These are phyloP conservation scores for Lophiotrema nucula DNA, from an alignment of 495 filamentous ascomycete species.

Conservation along the genomic window DNA sequence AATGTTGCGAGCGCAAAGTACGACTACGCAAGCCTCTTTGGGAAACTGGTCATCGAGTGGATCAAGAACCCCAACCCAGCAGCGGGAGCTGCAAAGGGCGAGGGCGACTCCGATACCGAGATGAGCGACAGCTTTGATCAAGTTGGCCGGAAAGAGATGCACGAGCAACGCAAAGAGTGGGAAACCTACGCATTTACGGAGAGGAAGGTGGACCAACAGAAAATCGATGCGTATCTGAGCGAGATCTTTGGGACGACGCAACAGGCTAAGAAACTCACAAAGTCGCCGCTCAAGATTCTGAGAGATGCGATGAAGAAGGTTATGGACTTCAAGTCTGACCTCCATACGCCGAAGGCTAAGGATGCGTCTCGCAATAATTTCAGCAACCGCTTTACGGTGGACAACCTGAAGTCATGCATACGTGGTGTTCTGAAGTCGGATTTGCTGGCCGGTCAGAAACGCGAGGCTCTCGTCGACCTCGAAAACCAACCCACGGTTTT, in stretches of 20 bases:
- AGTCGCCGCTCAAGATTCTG: constrained; percentile 31
- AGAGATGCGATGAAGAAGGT: constrained; percentile 25
- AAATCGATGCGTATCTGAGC: constrained; percentile 35
- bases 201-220: constrained; percentile 30
- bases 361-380: neutral
- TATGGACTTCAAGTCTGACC: constrained; percentile 24
- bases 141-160: constrained; percentile 50
- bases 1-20: constrained; percentile 36
- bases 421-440: constrained; percentile 30
- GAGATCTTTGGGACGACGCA: constrained; percentile 36
- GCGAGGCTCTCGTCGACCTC: constrained; percentile 31
- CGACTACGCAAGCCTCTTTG: constrained; percentile 36
- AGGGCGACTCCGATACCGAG: constrained; percentile 7
- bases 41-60: constrained; percentile 36
- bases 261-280: constrained; percentile 30
- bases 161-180: constrained; percentile 53
- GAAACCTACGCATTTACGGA: constrained; percentile 58
- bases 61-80: constrained; percentile 21
- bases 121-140: constrained; percentile 38
- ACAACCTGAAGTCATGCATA: constrained; percentile 24
- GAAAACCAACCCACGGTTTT: constrained; percentile 24
- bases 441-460: constrained; percentile 32
- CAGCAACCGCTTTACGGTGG: constrained; percentile 9
- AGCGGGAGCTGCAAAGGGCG: constrained; percentile 3
- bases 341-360: constrained; percentile 4